Conservation (phyloP, 306 rosid genomes). For the Vigna nakashimae region DNA sequence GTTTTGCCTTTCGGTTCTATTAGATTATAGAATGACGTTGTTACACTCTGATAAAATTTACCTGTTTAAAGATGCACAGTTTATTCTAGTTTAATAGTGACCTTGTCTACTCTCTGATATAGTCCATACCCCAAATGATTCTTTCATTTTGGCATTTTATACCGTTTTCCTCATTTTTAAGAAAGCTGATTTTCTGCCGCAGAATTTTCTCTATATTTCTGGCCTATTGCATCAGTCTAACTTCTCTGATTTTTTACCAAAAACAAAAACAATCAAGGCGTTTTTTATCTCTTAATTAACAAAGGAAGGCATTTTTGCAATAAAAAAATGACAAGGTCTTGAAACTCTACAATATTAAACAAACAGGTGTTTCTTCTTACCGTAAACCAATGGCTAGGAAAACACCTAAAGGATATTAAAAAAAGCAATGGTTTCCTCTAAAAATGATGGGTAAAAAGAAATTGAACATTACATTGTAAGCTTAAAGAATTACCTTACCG, state of each 20-base stretch:
- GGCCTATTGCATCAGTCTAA: slow-evolving; percentile 29
- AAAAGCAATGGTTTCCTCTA: no score
- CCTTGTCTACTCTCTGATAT: not conserved
- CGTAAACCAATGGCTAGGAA: no score
- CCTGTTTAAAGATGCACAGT: not conserved
- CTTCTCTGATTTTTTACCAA: not conserved
- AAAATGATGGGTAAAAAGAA: no score
- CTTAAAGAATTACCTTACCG: no score
- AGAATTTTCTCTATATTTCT: slow-evolving; percentile 80
- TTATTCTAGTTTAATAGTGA: slow-evolving; percentile 14
- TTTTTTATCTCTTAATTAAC: no score
- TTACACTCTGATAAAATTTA: slow-evolving; percentile 3
- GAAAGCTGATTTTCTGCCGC: slow-evolving; percentile 47
- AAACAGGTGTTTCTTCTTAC: no score
- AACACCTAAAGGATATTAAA: no score
- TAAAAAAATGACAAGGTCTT: no score
- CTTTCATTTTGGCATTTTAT: slow-evolving; percentile 24
- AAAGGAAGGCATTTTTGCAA: no score
- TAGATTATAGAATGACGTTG: not conserved
- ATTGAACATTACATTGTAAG: no score
- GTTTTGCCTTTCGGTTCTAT: slow-evolving; percentile 8
- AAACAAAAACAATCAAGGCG: not conserved
- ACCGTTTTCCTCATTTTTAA: slow-evolving; percentile 34
- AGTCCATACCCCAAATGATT: slow-evolving; percentile 1
- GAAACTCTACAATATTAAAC: no score